These are phyloP conservation scores for Pseudogymnoascus sp. DNA, from an alignment of 2,329 filamentous ascomycete genomes.

Conservation along the genomic window DNA sequence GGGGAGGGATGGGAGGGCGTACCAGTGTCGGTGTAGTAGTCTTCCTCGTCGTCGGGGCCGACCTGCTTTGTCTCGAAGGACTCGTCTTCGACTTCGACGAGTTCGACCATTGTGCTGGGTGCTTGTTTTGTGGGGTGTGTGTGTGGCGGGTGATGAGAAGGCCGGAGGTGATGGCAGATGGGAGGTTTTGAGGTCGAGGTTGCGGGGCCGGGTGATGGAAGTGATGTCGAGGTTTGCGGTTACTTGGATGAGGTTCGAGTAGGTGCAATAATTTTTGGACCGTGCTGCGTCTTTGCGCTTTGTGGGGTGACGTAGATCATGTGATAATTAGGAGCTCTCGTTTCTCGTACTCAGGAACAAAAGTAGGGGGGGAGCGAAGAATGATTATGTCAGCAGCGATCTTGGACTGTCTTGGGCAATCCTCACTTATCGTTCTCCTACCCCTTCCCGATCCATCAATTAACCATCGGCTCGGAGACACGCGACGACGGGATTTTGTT, in stretches of 20 bases:
- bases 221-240: neutral
- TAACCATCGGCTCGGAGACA: neutral
- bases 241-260: constrained; percentile 6
- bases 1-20: constrained; percentile 27
- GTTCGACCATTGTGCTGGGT: constrained; percentile 72
- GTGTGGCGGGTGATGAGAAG: neutral
- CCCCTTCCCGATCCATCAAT: neutral
- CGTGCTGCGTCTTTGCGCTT: neutral
- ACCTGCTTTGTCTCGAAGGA: constrained; percentile 71
- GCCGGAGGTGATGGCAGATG: neutral
- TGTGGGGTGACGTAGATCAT: constrained; percentile 1
- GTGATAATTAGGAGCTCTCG: neutral
- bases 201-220: neutral
- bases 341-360: too few species aligned
- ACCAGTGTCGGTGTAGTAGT: constrained; percentile 93
- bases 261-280: constrained; percentile 5
- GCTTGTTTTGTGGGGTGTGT: neutral
- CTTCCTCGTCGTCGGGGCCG: constrained; percentile 63
- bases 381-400: constrained; percentile 11
- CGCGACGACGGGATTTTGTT: constrained; percentile 11
- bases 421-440: neutral
- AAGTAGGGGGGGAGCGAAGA: constrained; percentile 11
- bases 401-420: neutral
- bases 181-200: neutral
- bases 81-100: constrained; percentile 95